Base-by-base conservation (phyloP, 2,329 filamentous ascomycete species). In the Nannizziopsis arthrosporioides region DNA sequence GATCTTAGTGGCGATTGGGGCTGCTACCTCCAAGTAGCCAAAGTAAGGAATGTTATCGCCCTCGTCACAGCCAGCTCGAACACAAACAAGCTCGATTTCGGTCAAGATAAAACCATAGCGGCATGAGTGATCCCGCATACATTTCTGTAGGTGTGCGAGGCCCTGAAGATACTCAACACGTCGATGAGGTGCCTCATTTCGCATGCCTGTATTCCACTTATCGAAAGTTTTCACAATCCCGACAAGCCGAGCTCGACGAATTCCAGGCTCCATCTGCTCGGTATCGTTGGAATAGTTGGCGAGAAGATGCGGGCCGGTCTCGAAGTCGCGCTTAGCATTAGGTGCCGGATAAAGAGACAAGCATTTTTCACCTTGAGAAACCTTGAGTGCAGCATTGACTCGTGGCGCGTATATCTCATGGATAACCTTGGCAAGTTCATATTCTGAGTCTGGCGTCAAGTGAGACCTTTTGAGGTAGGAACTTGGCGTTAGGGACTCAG, bases 81-180 rank as follows among this genome's bases (percentile, higher is more conserved):
- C 87, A 57, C 92, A 81, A 35, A 95, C 82, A 7, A 95, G 80
- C 69, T 96, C 90, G 58, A 94, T 94, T 68, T 95, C 90, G 1
- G 87, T 95, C 61, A 95, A 80, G 65, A 96, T 90, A 73, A 94
- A 96, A 47, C 90, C 90, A 65, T 95, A 96, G 51, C 90, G 82
- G 63, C 86, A 93, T 56, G 82, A 81, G 68, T 94, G 85, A 68
- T 94, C 87, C 64, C 90, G 87, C 87, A 95, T 94, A 61, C 82
- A 81, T 62, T 85, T 79, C 67, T 96, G 90, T 39, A 95, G 73
- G 58, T 93, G 86, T 0, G 88, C 76, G 4, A 96, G 78, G 1
- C 86, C 86, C 44, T 84, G 82, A 15, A 95, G 81, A 70, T 95
- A 95, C 67, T 90, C 81, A 50, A 94, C 85, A 50, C 85, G 83